phyloP scores from a whole-genome alignment of 2,329 filamentous ascomycete species.

The Calonectria fujianensis region DNA sequence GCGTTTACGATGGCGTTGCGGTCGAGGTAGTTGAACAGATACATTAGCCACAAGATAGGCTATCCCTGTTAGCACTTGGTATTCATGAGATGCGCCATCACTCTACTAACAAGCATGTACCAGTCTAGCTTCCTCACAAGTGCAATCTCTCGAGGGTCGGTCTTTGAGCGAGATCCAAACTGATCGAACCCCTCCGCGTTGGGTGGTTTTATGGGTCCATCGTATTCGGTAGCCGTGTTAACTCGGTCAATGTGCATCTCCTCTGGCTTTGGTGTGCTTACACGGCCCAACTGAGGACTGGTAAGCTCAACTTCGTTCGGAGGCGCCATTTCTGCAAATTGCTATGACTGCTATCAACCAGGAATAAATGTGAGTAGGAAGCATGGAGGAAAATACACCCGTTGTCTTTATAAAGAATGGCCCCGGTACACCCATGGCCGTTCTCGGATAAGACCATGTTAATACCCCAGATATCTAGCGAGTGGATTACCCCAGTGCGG shows the following conservation, averaged over 20 bases:
- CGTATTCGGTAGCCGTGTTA: background rate
- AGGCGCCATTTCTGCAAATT: background rate
- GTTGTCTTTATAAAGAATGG: background rate
- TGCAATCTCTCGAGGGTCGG: slow-evolving; percentile 8
- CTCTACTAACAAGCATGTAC: slow-evolving; percentile 13
- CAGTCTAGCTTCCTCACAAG: background rate
- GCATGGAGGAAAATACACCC: background rate
- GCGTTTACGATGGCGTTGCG: slow-evolving; percentile 13
- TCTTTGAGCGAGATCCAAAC: slow-evolving; percentile 7
- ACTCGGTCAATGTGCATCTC: slow-evolving; percentile 1
- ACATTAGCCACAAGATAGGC: slow-evolving; percentile 8
- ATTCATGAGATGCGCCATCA: background rate
- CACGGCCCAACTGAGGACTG: background rate
- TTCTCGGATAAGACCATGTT: background rate
- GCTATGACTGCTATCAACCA: background rate
- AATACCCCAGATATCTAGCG: background rate
- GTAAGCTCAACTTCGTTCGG: background rate
- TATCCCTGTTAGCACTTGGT: background rate
- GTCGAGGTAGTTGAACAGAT: slow-evolving; percentile 17
- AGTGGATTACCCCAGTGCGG: slow-evolving; percentile 17
- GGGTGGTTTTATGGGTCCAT: background rate
- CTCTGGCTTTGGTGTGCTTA: background rate
- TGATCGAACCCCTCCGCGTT: background rate
- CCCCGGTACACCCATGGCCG: background rate
- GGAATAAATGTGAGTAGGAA: background rate